A percentile compares a stretch with the other conserved stretches of the same genome.
Evolutionary conservation across 2,329 filamentous ascomycete genomes (phyloP).

Genomic region (Fusarium sp.): DNA sequence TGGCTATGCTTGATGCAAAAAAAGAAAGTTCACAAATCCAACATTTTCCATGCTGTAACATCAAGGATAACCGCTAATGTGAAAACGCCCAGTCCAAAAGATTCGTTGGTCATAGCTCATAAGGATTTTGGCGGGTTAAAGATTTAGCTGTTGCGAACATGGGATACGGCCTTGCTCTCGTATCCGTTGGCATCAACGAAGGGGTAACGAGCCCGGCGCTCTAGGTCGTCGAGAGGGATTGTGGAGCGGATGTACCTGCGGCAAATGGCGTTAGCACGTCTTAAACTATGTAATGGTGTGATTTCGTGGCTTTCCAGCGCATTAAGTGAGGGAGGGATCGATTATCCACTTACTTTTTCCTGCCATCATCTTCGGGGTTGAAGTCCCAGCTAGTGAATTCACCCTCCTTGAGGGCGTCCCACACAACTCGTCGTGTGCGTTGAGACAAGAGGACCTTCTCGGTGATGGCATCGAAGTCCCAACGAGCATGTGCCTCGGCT

Average conservation of each 20-base stretch:
- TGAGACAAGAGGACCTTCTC: slow-evolving; percentile 80
- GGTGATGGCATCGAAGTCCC: slow-evolving; percentile 85
- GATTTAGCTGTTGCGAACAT: slow-evolving; percentile 47
- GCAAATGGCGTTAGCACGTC: slow-evolving; percentile 43
- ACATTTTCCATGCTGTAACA: slow-evolving; percentile 16
- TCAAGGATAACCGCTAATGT: slow-evolving; percentile 29
- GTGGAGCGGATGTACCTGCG: slow-evolving; percentile 85
- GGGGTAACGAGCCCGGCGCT: slow-evolving; percentile 80
- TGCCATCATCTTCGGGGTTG: slow-evolving; percentile 78
- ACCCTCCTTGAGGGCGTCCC: slow-evolving; percentile 82
- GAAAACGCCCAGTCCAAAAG: not conserved
- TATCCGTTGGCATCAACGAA: slow-evolving; percentile 68
- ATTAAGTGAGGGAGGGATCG: not conserved
- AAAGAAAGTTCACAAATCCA: slow-evolving; percentile 19
- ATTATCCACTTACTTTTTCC: slow-evolving; percentile 66
- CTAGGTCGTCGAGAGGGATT: slow-evolving; percentile 83
- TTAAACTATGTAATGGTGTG: slow-evolving; percentile 47
- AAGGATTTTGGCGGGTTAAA: not conserved
- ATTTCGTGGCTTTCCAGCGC: slow-evolving; percentile 39
- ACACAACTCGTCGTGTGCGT: slow-evolving; percentile 81
- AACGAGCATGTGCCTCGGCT: slow-evolving; percentile 78
- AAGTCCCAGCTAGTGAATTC: slow-evolving; percentile 87
- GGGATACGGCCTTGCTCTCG: slow-evolving; percentile 58
- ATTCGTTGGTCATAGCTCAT: slow-evolving; percentile 20
- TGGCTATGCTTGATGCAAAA: slow-evolving; percentile 37